A percentile compares a stretch with the other conserved stretches of the same genome.
Conservation (phyloP, 805 yeast species). For the Yarrowia bubula region DNA sequence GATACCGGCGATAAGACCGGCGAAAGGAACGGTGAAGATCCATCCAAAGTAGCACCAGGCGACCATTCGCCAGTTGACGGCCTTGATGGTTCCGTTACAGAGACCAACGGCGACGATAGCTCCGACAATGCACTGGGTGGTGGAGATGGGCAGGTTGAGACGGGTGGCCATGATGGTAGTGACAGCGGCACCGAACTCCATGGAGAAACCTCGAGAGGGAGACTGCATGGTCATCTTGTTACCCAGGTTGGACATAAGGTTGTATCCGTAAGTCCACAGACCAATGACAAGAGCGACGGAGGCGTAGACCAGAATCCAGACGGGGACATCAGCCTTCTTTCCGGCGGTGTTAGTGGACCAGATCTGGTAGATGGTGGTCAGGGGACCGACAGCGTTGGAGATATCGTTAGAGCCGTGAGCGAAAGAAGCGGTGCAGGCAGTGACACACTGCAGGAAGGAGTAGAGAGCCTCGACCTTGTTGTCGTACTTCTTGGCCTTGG, state of each 20-base stretch:
- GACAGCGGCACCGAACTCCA: conserved; percentile 75
- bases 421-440: conserved; percentile 77
- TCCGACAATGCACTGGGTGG: conserved; percentile 77
- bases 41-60: conserved; percentile 69
- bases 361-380: conserved; percentile 59
- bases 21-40: conserved; percentile 69
- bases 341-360: conserved; percentile 54
- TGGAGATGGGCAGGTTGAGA: conserved; percentile 67
- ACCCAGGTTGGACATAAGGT: conserved; percentile 67
- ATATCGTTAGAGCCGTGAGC: conserved; percentile 83
- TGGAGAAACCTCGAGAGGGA: conserved; percentile 73
- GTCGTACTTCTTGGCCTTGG: conserved; percentile 62
- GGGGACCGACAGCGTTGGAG: conserved; percentile 75
- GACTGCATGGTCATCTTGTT: conserved; percentile 72
- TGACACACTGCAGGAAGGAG: conserved; percentile 65
- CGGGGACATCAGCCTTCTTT: conserved; percentile 57
- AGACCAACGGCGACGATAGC: conserved; percentile 74
- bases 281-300: conserved; percentile 69
- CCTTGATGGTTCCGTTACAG: conserved; percentile 59
- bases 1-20: conserved; percentile 69
- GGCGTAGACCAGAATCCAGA: conserved; percentile 68
- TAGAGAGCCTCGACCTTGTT: conserved; percentile 67
- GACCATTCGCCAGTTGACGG: conserved; percentile 78
- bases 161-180: conserved; percentile 76
- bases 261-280: conserved; percentile 68